Evolutionary conservation across 108 stramenopile species (phyloP).

Genomic region (Cyclotella choctawhatcheeana): DNA sequence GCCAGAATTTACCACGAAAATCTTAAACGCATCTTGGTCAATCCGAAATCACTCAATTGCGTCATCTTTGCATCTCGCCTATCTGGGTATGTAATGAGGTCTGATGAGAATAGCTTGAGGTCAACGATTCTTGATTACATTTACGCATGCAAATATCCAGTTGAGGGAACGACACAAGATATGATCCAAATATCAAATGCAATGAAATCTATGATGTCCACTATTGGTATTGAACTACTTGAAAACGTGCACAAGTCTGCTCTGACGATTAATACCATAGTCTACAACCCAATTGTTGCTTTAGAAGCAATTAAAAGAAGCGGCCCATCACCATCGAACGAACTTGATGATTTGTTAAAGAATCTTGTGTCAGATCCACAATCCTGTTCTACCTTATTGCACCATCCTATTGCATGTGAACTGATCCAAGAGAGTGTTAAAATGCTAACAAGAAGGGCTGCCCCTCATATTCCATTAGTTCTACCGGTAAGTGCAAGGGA

Average conservation of each 20-base stretch:
- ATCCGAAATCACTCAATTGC: constrained; percentile 16
- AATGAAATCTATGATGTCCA: background rate
- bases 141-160: background rate
- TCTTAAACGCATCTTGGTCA: background rate
- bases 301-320: constrained; percentile 11
- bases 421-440: constrained; percentile 26
- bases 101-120: background rate
- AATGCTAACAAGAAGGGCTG: constrained; percentile 15
- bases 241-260: constrained; percentile 1
- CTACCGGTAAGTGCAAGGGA: constrained; percentile 20
- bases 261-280: background rate
- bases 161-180: background rate
- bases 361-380: constrained; percentile 20
- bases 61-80: constrained; percentile 20
- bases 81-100: constrained; percentile 5
- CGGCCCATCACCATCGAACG: background rate
- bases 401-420: constrained; percentile 6
- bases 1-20: constrained; percentile 9
- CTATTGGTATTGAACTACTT: background rate
- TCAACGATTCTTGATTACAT: background rate
- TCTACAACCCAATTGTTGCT: constrained; percentile 8
- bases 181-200: background rate
- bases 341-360: constrained; percentile 24
- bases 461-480: constrained; percentile 46
- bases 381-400: constrained; percentile 15